Conservation (phyloP, 2,329 filamentous ascomycete species). For the Hypomyces rosellus region DNA sequence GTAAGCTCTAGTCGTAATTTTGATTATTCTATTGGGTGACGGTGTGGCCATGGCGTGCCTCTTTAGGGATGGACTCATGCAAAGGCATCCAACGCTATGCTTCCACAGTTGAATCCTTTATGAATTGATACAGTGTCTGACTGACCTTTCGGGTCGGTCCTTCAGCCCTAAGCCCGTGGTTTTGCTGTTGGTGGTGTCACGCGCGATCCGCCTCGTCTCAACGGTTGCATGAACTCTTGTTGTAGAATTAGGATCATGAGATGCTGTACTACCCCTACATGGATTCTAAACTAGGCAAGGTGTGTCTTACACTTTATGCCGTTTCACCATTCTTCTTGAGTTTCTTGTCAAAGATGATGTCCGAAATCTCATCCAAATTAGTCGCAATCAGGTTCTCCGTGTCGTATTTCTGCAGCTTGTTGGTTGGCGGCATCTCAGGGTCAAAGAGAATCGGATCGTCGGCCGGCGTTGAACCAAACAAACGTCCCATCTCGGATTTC, state of each 20-base stretch:
- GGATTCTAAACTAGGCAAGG: too few relatives aligned
- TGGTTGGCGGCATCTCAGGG: conserved; percentile 12
- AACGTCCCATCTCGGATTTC: conserved; percentile 18
- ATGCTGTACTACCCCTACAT: too few relatives aligned
- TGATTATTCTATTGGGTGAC: too few relatives aligned
- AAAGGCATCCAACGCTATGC: not conserved
- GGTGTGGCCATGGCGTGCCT: too few relatives aligned
- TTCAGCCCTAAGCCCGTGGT: not conserved
- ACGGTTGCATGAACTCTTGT: too few relatives aligned
- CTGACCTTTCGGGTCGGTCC: not conserved
- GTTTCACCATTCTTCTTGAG: conserved; percentile 7
- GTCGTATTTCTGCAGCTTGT: conserved; percentile 15
- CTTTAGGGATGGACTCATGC: too few relatives aligned
- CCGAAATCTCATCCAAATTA: conserved; percentile 12
- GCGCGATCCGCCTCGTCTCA: too few relatives aligned
- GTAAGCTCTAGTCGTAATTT: too few relatives aligned
- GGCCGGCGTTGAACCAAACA: conserved; percentile 21
- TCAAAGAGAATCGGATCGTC: conserved; percentile 17
- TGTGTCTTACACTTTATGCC: not conserved
- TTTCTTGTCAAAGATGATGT: conserved; percentile 12
- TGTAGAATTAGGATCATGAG: too few relatives aligned
- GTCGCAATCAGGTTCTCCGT: conserved; percentile 10
- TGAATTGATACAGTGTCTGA: not conserved
- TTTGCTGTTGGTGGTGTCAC: too few relatives aligned
- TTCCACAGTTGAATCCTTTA: not conserved